A percentile compares a stretch with the other conserved stretches of the same genome.
phyloP scores from a whole-genome alignment of 164 flowering plant species.

The Cinnamomum micranthum region DNA sequence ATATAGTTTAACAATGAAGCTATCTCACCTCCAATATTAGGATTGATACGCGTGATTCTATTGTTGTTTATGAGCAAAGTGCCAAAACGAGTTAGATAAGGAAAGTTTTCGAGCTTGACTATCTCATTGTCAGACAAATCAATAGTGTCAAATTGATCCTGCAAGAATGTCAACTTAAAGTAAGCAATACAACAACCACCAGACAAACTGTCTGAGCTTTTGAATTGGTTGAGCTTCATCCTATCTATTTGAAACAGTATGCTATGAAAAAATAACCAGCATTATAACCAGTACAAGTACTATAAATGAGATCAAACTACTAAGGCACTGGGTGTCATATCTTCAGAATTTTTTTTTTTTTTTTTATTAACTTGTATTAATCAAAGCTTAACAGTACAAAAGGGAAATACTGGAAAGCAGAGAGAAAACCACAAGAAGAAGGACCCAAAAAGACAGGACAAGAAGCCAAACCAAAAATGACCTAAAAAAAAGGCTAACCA shows the following conservation, averaged over 20 bases:
- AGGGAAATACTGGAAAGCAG: too few species aligned
- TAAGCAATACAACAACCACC: slow-evolving; percentile 1
- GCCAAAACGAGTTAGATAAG: slow-evolving; percentile 70
- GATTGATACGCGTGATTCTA: slow-evolving; percentile 85
- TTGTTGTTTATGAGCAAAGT: slow-evolving; percentile 80
- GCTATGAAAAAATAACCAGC: neutral
- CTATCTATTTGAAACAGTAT: neutral
- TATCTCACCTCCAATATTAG: slow-evolving; percentile 72
- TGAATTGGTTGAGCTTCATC: neutral
- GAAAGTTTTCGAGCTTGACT: slow-evolving; percentile 94
- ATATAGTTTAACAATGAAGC: neutral
- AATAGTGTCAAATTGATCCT: slow-evolving; percentile 96
- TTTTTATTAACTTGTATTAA: too few species aligned
- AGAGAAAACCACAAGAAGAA: too few species aligned
- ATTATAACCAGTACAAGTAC: neutral
- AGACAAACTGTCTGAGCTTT: neutral
- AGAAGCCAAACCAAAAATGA: too few species aligned
- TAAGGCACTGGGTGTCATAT: too few species aligned
- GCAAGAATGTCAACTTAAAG: slow-evolving; percentile 16
- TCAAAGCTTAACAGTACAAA: too few species aligned
- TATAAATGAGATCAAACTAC: neutral
- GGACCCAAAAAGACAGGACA: too few species aligned
- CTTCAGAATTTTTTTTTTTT: too few species aligned
- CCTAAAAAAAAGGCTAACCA: too few species aligned
- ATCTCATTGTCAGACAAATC: slow-evolving; percentile 97